Conservation (phyloP, 1,284 basidiomycete genomes). For the Ganoderma multipileum region DNA sequence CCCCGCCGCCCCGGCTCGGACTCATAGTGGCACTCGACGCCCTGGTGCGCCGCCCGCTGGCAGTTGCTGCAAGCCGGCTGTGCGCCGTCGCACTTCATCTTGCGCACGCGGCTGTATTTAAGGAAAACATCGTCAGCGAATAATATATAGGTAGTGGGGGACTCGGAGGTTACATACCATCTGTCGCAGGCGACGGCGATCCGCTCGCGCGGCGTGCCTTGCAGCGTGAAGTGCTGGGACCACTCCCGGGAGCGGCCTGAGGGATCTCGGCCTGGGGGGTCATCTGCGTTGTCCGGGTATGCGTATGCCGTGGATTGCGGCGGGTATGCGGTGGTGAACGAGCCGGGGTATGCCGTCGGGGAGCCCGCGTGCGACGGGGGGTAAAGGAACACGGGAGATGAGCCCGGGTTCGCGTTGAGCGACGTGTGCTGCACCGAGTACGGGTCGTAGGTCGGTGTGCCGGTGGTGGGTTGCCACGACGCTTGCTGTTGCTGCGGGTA, state of each 20-base stretch:
- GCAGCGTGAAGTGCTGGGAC: constrained; percentile 1
- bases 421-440: constrained; percentile 2
- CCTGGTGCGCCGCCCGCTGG: constrained; percentile 6
- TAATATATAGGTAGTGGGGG: background rate
- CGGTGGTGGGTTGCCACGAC: too few species aligned
- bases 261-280: background rate
- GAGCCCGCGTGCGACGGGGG: constrained; percentile 1
- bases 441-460: background rate
- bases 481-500: background rate
- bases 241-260: background rate
- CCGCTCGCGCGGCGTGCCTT: constrained; percentile 4
- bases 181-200: constrained; percentile 3
- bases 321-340: background rate
- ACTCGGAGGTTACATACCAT: background rate
- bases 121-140: background rate
- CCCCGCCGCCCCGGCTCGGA: constrained; percentile 5
- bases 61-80: background rate
- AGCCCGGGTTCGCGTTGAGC: constrained; percentile 3
- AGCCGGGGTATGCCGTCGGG: background rate
- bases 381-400: constrained; percentile 5
- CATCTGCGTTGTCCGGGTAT: background rate
- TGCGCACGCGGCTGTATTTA: background rate
- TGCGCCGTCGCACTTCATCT: constrained; percentile 7
- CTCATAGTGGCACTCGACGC: constrained; percentile 1
- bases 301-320: background rate